A percentile compares a stretch with the other conserved stretches of the same genome.
Evolutionary conservation across 306 rosid genomes (phyloP).

Genomic region (Carpinus fangiana): DNA sequence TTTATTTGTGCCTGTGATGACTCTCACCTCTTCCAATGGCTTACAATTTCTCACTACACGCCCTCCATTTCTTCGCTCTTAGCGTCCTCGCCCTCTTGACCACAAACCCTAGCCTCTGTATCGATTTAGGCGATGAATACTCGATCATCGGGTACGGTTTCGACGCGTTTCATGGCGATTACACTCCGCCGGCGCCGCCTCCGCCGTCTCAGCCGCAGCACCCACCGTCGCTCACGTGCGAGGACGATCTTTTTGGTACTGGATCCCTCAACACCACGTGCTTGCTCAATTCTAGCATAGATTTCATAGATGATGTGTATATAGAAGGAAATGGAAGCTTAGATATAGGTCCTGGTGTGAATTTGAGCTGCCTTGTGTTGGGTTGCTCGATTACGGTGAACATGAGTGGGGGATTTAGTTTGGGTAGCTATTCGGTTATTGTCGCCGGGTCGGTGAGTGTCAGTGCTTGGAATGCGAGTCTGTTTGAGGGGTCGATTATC

Average conservation of each 20-base stretch:
- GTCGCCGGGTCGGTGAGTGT: constrained; percentile 41
- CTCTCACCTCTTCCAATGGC: constrained; percentile 60
- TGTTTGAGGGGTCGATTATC: constrained; percentile 41
- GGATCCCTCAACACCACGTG: constrained; percentile 76
- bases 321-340: constrained; percentile 82
- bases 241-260: constrained; percentile 57
- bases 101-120: constrained; percentile 25
- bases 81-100: constrained; percentile 24
- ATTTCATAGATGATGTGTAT: constrained; percentile 55
- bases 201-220: constrained; percentile 77
- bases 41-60: constrained; percentile 29
- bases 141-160: constrained; percentile 48
- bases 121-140: constrained; percentile 39
- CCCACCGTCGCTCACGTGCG: constrained; percentile 76
- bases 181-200: constrained; percentile 86
- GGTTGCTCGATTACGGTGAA: constrained; percentile 75
- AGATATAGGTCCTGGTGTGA: constrained; percentile 58
- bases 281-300: constrained; percentile 60
- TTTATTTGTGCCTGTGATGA: constrained; percentile 29
- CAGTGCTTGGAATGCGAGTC: constrained; percentile 41
- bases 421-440: constrained; percentile 47
- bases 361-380: constrained; percentile 57
- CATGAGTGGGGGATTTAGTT: constrained; percentile 54
- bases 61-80: constrained; percentile 20
- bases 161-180: constrained; percentile 60